Base-by-base conservation (phyloP, 2,329 filamentous ascomycete species). In the Thielaviopsis cerberus region DNA sequence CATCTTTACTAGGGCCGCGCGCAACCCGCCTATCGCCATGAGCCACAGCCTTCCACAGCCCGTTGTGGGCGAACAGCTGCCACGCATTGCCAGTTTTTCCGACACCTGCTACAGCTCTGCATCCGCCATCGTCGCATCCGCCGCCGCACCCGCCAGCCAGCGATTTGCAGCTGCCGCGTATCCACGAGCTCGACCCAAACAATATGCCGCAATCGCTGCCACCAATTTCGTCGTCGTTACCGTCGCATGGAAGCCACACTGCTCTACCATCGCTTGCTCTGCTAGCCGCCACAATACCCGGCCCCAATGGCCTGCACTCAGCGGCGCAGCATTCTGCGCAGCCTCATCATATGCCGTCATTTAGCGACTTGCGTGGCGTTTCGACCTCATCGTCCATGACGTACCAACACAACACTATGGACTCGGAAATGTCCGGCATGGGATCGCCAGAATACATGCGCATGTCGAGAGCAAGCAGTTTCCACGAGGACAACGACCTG, bases 391-490 rank as follows among this genome's bases (percentile, higher is more conserved):
- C 59, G 22, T 57, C 55, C 20, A 53, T 51, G n/a, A 61, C 56
- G 41, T 57, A 53, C 24, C 45, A 48, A 4, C 59, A 61, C 8
- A 61, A 56, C 5, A 53, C 59, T n/a, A 54, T 61, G 34, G 59
- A 61, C 23, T 61, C 59, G 17, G 59, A 61, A 56, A 61, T 57
- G 27, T 61, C 59, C 1, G 59, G 57, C 20, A 45, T 58, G 34
- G 59, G 56, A 10, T 58, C 59, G 25, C 59, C 59, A 26, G 56
- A 60, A 22, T 57, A 45, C 48, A 30, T 48, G 51, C 54, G 51
- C 53, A 57, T 50, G 23, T 61, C 59, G 24, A 55, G 56, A 51
- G 53, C 56, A 24, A 61, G 54, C n/a, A 61, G 59, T 41, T 51
- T 61, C 24, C 54, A 56, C 17, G 59, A 61, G 23, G 59, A 61